Conservation (phyloP, 73 alveolate species). For the Paramecium sonneborni region DNA sequence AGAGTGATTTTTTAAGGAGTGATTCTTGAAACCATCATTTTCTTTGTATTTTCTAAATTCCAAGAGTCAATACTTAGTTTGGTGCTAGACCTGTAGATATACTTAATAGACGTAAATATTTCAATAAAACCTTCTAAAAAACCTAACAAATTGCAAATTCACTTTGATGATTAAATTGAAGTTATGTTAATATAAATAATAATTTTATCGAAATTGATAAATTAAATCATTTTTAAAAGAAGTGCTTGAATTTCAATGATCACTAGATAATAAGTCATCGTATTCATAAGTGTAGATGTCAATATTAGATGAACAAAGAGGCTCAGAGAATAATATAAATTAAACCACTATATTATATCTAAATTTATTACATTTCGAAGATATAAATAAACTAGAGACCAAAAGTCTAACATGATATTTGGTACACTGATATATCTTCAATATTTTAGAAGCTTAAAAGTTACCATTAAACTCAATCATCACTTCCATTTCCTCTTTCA, state of each 20-base stretch:
- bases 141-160: conserved; percentile 10
- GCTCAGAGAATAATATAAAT: neutral
- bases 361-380: neutral
- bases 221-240: neutral
- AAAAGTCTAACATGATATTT: neutral
- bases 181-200: neutral
- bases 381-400: neutral
- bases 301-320: neutral
- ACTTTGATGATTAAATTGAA: neutral
- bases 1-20: conserved; percentile 55
- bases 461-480: neutral
- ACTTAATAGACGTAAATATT: conserved; percentile 38
- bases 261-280: neutral
- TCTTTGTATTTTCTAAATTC: conserved; percentile 46
- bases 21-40: neutral
- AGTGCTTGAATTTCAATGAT: neutral
- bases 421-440: neutral
- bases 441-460: too few relatives aligned
- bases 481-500: neutral
- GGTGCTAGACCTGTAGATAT: conserved; percentile 70
- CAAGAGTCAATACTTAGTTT: conserved; percentile 58
- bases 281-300: neutral
- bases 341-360: neutral
- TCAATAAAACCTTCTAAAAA: conserved; percentile 29
- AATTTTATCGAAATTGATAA: neutral